Evolutionary conservation across 352 stramenopile genomes (phyloP), one percentile per base, ranked within the genome.

Genomic region (Globisporangium megalacanthum): DNA sequence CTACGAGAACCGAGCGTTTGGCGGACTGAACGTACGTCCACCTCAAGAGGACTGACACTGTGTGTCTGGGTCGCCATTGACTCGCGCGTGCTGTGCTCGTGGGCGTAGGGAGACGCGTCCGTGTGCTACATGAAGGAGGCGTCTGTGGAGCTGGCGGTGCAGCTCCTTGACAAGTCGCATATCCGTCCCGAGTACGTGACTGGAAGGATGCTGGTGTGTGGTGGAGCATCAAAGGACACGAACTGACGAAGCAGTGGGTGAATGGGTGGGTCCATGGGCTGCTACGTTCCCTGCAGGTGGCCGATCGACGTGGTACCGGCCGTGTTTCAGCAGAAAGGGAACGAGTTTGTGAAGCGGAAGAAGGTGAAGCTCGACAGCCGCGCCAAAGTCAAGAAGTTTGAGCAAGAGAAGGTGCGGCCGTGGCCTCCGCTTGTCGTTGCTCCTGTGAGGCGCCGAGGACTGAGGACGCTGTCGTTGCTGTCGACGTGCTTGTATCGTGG

Each of bases 121-220:
- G 78, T 99, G 22, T 98, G 95, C 66, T 99, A 97, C 68, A 97
- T 97, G 68, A 96, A 96, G 50, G 79, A 95, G 37, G 93, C 96
- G 42, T 98, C 91, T 5, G 95, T 99, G 1, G 89, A 98, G 37
- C 68, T 99, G 33, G 95, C 95, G 3, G 68, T 98, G 14, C 83
- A 98, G 58, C 69, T 99, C 14, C 80, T 99, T 5, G 89, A 99
- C 61, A 91, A 91, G 57, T 92, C 82, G 15, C 66, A 81, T 25
- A 89, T 94, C 47, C 78, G 84, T 49, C 84, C 82, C 53, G 79
- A 91, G 81, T 94, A 77, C 50, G 77, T 25, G 35, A 39, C 6
- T 39, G 31, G 15, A 29, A 11, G 22, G n/a, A n/a, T 37, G 22
- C 33, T 49, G 8, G 10, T 59, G 14, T 60, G 25, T 29, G 1